Base-by-base conservation (phyloP, 1,284 basidiomycete genomes). In the Tylopilus orsonianus region DNA sequence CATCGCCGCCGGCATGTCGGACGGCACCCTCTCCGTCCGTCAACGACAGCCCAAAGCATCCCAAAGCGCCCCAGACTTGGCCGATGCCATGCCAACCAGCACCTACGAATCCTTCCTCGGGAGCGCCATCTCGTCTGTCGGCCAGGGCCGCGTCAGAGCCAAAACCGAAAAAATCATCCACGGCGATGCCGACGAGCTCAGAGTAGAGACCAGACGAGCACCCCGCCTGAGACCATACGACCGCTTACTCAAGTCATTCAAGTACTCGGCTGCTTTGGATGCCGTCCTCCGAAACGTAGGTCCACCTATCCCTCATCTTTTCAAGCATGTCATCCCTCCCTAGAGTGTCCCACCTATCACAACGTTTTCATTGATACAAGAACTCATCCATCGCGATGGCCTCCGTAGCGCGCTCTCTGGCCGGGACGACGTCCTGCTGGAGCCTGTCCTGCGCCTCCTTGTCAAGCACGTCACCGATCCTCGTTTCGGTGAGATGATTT, bases 1-100 rank as follows among this genome's bases (percentile, higher is more conserved):
- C 62, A 89, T 99, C 41, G 92, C 92, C 0, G 91, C 90, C 2
- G 97, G 96, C 22, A 93, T 98, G 89, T 88, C 93, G 2, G 97
- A 99, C 66, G 96, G 96, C 1, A 98, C 96, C 1, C 78, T 99
- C 10, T 93, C 93, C 22, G 80, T 95, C 32, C 86, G 93, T 27
- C 77, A 91, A 59, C 78, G 93, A 52, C 88, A 93, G 62, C 78
- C 80, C 26, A 94, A 92, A 68, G 73, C 82, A 1, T 80, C 78
- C 18, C 83, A 91, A 63, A 59, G 69, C 3, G 66, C 75, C 4
- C 65, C 69, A 9, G 79, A 83, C 44, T 67, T 75, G 49, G 67
- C 72, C 24, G 59, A 62, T 6, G 60, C 80, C 0, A 71, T 89
- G 12, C 74, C 76, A 12, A 71, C 80, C 0, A 84, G 85, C 8